Conservation (phyloP, 2,329 filamentous ascomycete species). For the Aureobasidium namibiae region DNA sequence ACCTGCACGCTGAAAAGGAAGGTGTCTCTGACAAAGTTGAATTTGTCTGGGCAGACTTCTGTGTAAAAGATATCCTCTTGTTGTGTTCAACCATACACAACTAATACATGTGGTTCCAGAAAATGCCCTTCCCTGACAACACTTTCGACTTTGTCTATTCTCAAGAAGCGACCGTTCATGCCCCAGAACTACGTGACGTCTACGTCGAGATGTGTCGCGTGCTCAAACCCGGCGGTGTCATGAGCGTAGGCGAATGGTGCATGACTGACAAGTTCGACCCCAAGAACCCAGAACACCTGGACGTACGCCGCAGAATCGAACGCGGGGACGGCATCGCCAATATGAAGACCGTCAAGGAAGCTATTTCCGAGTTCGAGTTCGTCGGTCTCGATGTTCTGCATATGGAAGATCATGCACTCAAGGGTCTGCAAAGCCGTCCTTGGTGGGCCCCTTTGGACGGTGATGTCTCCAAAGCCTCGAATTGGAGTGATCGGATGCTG, state of each 20-base stretch:
- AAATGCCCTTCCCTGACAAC: constrained; percentile 92
- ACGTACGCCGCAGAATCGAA: constrained; percentile 93
- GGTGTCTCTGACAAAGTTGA: constrained; percentile 68
- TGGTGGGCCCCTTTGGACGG: constrained; percentile 88
- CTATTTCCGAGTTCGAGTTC: constrained; percentile 69
- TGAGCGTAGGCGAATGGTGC: constrained; percentile 97
- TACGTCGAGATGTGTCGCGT: constrained; percentile 93
- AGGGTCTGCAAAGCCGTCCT: constrained; percentile 72
- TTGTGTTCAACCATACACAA: neutral
- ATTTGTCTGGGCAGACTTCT: constrained; percentile 53
- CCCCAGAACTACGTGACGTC: constrained; percentile 79
- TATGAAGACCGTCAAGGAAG: constrained; percentile 84
- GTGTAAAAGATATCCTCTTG: neutral
- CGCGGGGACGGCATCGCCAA: constrained; percentile 94
- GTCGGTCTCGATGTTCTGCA: constrained; percentile 78
- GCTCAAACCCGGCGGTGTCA: constrained; percentile 91
- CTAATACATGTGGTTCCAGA: constrained; percentile 38
- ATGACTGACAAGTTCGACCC: constrained; percentile 97
- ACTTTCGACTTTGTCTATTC: constrained; percentile 92
- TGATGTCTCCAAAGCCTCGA: constrained; percentile 67
- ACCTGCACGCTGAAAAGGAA: constrained; percentile 72
- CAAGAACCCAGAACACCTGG: constrained; percentile 72
- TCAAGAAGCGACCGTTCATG: constrained; percentile 94
- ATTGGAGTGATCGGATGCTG: constrained; percentile 68
- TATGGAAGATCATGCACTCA: constrained; percentile 77